These are phyloP conservation scores for Apiotrichum akiyoshidainum DNA, from an alignment of 1,284 basidiomycete genomes.

Conservation along the genomic window DNA sequence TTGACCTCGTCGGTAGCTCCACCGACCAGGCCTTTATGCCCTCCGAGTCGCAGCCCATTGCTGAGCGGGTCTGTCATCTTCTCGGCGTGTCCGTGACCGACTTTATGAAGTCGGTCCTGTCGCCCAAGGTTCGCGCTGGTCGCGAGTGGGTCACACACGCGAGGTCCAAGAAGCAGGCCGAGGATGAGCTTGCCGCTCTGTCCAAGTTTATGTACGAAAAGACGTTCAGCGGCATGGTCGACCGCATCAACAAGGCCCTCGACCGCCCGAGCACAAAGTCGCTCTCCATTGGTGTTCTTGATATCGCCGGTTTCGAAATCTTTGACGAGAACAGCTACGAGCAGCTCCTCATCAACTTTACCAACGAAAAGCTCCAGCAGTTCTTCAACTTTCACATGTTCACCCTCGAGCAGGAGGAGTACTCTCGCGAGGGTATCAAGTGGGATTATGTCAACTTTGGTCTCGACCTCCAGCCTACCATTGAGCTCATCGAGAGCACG, in stretches of 20 bases:
- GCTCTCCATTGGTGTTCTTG: constrained; percentile 91
- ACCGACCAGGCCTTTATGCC: constrained; percentile 86
- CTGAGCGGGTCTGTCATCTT: constrained; percentile 88
- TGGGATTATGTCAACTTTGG: constrained; percentile 99
- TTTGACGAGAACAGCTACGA: constrained; percentile 80
- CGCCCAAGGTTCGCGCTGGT: constrained; percentile 87
- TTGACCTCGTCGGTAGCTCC: constrained; percentile 74
- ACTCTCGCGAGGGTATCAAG: constrained; percentile 91
- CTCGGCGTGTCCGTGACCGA: constrained; percentile 87
- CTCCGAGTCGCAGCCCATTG: constrained; percentile 54
- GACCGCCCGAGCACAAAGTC: constrained; percentile 89
- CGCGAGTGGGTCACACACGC: constrained; percentile 96
- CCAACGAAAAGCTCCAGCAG: constrained; percentile 91
- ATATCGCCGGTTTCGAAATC: constrained; percentile 99
- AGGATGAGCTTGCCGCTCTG: constrained; percentile 86
- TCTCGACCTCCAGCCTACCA: constrained; percentile 94
- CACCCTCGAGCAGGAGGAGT: constrained; percentile 98
- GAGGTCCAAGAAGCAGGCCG: constrained; percentile 83
- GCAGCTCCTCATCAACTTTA: constrained; percentile 98
- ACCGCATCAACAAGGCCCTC: constrained; percentile 89
- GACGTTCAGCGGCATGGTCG: constrained; percentile 88
- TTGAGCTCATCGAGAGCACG: constrained; percentile 86
- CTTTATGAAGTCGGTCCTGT: constrained; percentile 81
- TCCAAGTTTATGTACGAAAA: constrained; percentile 98
- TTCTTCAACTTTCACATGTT: constrained; percentile 99